Percentiles rank a stretch among this genome's conserved stretches.
These are phyloP conservation scores for Fraxinus cuspidata DNA, from an alignment of 257 asterid genomes.

Conservation along the genomic window DNA sequence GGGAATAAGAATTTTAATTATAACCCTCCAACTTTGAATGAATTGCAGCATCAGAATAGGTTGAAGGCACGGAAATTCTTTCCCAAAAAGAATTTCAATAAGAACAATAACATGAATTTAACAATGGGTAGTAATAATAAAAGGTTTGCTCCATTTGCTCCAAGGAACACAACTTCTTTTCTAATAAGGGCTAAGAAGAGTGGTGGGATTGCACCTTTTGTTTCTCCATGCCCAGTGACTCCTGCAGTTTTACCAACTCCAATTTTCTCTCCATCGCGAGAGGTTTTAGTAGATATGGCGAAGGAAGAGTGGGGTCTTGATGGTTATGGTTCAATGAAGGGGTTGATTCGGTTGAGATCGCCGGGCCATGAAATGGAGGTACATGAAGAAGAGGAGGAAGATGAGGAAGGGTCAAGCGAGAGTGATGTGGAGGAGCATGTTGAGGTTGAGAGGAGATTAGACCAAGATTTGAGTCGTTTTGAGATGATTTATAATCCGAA, in stretches of 20 bases:
- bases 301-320: constrained; percentile 70
- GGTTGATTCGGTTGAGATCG: constrained; percentile 52
- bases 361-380: constrained; percentile 43
- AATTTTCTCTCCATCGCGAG: constrained; percentile 52
- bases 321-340: constrained; percentile 70
- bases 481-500: constrained; percentile 58
- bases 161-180: constrained; percentile 61
- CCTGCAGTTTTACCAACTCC: constrained; percentile 63
- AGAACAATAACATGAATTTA: constrained; percentile 29
- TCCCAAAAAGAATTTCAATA: constrained; percentile 56
- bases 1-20: constrained; percentile 46
- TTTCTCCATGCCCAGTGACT: constrained; percentile 54
- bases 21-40: constrained; percentile 65
- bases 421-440: constrained; percentile 57
- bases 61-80: constrained; percentile 60
- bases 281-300: constrained; percentile 52
- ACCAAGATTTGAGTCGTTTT: constrained; percentile 58
- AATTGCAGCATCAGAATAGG: constrained; percentile 70
- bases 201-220: constrained; percentile 57
- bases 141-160: constrained; percentile 55
- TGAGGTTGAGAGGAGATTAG: constrained; percentile 58
- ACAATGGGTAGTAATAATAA: constrained; percentile 27
- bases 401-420: constrained; percentile 39
- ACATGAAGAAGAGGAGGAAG: constrained; percentile 49
- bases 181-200: constrained; percentile 52